Evolutionary conservation across 495 filamentous ascomycete species (phyloP).

Genomic region (Aspergillus conjunctus): DNA sequence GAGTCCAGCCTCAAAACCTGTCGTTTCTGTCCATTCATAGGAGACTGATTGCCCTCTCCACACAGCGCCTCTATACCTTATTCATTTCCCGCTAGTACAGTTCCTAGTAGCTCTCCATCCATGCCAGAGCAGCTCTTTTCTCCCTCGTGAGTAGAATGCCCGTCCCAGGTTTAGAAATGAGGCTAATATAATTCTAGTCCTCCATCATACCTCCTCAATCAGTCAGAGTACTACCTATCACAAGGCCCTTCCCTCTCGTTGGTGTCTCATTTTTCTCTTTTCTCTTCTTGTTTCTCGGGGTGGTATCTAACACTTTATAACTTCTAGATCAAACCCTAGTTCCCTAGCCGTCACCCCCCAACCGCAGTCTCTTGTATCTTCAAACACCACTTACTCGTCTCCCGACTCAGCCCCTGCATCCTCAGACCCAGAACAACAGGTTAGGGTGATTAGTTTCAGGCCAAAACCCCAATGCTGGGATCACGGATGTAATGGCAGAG

Average conservation of each 20-base stretch:
- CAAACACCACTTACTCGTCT: slow-evolving; percentile 37
- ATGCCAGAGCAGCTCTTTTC: slow-evolving; percentile 27
- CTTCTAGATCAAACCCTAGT: slow-evolving; percentile 26
- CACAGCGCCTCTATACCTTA: slow-evolving; percentile 26
- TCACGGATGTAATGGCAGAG: slow-evolving; percentile 89
- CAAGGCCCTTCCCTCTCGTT: slow-evolving; percentile 32
- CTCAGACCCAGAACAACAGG: slow-evolving; percentile 51
- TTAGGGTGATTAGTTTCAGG: slow-evolving; percentile 71
- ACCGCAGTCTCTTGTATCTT: slow-evolving; percentile 30
- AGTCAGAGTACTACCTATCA: slow-evolving; percentile 34
- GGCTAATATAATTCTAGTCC: slow-evolving; percentile 19
- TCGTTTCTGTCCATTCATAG: background rate
- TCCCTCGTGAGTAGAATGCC: slow-evolving; percentile 19
- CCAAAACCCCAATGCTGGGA: slow-evolving; percentile 95
- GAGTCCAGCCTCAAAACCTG: background rate
- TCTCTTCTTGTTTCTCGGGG: background rate
- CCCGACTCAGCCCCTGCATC: slow-evolving; percentile 31
- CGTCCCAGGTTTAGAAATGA: background rate
- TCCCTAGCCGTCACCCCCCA: slow-evolving; percentile 35
- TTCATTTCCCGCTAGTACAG: slow-evolving; percentile 27
- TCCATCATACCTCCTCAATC: slow-evolving; percentile 32
- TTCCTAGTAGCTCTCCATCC: slow-evolving; percentile 24
- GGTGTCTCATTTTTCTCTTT: slow-evolving; percentile 8
- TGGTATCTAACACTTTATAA: slow-evolving; percentile 8
- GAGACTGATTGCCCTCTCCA: slow-evolving; percentile 1